Conservation (phyloP, 495 filamentous ascomycete species). For the Tetracladium setigerum region DNA sequence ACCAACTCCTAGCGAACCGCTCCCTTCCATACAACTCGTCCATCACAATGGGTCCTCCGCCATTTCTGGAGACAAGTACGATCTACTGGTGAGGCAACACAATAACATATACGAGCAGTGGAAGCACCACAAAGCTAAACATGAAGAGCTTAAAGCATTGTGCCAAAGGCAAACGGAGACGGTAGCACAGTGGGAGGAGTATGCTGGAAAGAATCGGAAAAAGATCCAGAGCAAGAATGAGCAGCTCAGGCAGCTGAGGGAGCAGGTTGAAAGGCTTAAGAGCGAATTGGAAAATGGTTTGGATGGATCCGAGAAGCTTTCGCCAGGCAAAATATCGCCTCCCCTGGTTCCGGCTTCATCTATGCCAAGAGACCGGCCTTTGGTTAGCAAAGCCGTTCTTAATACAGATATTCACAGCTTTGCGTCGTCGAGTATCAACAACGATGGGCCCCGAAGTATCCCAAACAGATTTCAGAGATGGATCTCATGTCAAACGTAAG, state of each 20-base stretch:
- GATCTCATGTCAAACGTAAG: too few species aligned
- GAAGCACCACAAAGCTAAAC: neutral
- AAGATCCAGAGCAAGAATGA: constrained; percentile 10
- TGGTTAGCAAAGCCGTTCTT: neutral
- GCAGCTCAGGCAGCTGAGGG: constrained; percentile 9
- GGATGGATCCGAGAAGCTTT: neutral
- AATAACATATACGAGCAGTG: constrained; percentile 12
- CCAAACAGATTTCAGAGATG: too few species aligned
- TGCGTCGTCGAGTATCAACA: too few species aligned
- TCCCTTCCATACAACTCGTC: neutral
- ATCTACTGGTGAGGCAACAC: constrained; percentile 10
- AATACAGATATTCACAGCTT: too few species aligned
- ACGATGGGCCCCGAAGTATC: too few species aligned
- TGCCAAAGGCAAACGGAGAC: neutral
- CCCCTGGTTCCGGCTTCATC: neutral
- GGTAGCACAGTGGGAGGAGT: constrained; percentile 22
- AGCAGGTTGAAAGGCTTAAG: constrained; percentile 14
- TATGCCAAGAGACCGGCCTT: neutral
- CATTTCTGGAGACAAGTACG: constrained; percentile 5
- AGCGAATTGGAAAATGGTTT: neutral
- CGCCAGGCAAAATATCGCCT: neutral
- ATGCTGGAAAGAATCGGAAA: constrained; percentile 22
- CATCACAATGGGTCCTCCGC: neutral
- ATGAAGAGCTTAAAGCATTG: neutral
- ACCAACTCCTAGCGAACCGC: neutral